Evolutionary conservation across 2,329 filamentous ascomycete genomes (phyloP).

Genomic region (Fusarium siculi): DNA sequence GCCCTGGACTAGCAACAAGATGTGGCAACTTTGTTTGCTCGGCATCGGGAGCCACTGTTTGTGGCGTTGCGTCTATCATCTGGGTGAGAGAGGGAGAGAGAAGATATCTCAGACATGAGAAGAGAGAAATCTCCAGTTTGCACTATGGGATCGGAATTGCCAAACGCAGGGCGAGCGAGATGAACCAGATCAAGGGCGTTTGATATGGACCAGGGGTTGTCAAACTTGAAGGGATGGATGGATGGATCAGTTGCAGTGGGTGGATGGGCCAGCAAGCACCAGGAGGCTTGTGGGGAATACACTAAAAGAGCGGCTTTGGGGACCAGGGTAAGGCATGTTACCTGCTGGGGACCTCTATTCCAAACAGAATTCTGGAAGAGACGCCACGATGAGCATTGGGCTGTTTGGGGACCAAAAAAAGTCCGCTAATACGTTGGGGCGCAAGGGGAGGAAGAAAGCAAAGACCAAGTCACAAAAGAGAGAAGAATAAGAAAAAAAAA

Average conservation of each 20-base stretch:
- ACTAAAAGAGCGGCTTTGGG: slow-evolving; percentile 32
- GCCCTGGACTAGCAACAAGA: slow-evolving; percentile 15
- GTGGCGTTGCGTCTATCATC: slow-evolving; percentile 14
- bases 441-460: slow-evolving; percentile 22
- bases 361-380: slow-evolving; percentile 45
- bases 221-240: slow-evolving; percentile 31
- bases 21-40: slow-evolving; percentile 33
- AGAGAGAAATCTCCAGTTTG: neutral
- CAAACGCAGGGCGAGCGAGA: slow-evolving; percentile 39
- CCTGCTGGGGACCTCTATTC: slow-evolving; percentile 40
- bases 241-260: neutral
- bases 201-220: slow-evolving; percentile 37
- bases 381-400: slow-evolving; percentile 28
- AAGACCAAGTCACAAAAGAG: neutral
- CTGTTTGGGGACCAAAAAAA: slow-evolving; percentile 13
- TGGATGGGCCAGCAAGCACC: slow-evolving; percentile 7
- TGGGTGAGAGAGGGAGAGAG: neutral
- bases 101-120: slow-evolving; percentile 8
- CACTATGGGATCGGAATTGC: slow-evolving; percentile 15
- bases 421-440: slow-evolving; percentile 15
- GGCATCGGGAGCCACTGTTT: slow-evolving; percentile 16
- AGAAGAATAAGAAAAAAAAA: neutral
- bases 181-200: slow-evolving; percentile 40
- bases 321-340: slow-evolving; percentile 33
- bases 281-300: slow-evolving; percentile 40